Conservation (phyloP, 1,284 basidiomycete species). For the Cryptococcus jaspeensis region DNA sequence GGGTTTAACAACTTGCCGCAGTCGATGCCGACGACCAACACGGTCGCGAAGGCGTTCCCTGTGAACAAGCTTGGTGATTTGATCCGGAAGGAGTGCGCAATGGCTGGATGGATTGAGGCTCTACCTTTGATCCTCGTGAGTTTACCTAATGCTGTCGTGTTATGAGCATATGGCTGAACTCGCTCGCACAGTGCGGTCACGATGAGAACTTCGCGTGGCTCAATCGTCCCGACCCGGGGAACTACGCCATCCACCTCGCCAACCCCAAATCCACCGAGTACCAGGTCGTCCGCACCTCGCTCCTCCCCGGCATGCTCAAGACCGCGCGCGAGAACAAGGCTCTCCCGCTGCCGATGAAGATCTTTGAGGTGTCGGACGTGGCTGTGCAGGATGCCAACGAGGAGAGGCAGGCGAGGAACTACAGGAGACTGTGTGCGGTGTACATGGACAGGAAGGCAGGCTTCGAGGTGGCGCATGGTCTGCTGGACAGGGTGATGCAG, state of each 20-base stretch:
- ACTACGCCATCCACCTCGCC: constrained; percentile 80
- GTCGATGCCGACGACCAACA: constrained; percentile 90
- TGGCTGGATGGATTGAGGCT: constrained; percentile 94
- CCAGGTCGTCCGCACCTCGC: constrained; percentile 93
- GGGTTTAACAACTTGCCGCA: constrained; percentile 96
- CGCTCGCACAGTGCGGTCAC: constrained; percentile 73
- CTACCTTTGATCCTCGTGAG: constrained; percentile 87
- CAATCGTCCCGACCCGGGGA: constrained; percentile 78
- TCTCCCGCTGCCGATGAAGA: constrained; percentile 84
- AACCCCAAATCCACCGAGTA: constrained; percentile 98
- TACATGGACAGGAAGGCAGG: constrained; percentile 96
- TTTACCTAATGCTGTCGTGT: neutral
- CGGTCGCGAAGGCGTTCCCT: constrained; percentile 86
- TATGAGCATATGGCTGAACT: neutral
- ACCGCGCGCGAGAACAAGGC: constrained; percentile 95
- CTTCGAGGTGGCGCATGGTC: constrained; percentile 94
- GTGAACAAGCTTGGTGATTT: constrained; percentile 90
- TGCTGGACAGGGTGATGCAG: constrained; percentile 91
- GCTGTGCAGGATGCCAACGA: constrained; percentile 76
- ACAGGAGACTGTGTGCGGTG: constrained; percentile 80
- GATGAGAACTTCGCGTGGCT: constrained; percentile 97
- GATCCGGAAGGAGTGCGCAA: constrained; percentile 84
- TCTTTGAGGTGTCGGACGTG: constrained; percentile 93
- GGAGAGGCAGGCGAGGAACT: constrained; percentile 85
- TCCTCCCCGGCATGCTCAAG: constrained; percentile 93